phyloP scores from a whole-genome alignment of 495 filamentous ascomycete species.

The Ramalina intermedia region DNA sequence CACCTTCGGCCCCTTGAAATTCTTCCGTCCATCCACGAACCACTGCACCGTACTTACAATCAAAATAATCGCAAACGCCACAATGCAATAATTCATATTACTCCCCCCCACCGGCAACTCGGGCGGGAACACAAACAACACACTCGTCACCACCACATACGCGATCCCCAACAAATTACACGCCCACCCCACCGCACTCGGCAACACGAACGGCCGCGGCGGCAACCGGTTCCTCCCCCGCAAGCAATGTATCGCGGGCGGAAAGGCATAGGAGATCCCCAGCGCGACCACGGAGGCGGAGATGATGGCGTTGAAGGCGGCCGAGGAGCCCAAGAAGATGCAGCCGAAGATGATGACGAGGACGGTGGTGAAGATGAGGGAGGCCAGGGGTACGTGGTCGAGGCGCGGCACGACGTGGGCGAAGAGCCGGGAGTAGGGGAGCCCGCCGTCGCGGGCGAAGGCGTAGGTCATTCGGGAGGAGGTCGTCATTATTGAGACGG shows the following conservation, averaged over 20 bases:
- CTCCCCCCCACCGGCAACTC: constrained; percentile 46
- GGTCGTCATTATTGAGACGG: constrained; percentile 61
- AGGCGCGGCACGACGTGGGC: constrained; percentile 47
- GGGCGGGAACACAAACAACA: constrained; percentile 66
- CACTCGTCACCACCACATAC: constrained; percentile 53
- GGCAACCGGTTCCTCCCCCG: constrained; percentile 52
- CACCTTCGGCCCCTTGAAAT: constrained; percentile 48
- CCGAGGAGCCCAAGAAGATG: constrained; percentile 61
- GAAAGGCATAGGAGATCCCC: constrained; percentile 59
- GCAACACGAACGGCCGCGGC: constrained; percentile 44
- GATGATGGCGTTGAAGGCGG: constrained; percentile 48
- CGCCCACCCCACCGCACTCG: constrained; percentile 38
- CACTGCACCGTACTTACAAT: constrained; percentile 52
- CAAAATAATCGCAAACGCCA: constrained; percentile 53
- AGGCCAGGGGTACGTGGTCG: constrained; percentile 49
- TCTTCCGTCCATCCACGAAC: constrained; percentile 59
- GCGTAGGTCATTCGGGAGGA: constrained; percentile 65
- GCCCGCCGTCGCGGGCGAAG: constrained; percentile 58
- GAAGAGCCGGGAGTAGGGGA: constrained; percentile 52
- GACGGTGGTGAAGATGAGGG: constrained; percentile 47
- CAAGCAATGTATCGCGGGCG: constrained; percentile 50
- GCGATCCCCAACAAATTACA: constrained; percentile 41
- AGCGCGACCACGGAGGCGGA: constrained; percentile 58
- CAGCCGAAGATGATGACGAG: constrained; percentile 55
- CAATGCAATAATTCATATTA: constrained; percentile 69